phyloP scores from a whole-genome alignment of 2,329 filamentous ascomycete genomes.

The Chaetomium sp. region DNA sequence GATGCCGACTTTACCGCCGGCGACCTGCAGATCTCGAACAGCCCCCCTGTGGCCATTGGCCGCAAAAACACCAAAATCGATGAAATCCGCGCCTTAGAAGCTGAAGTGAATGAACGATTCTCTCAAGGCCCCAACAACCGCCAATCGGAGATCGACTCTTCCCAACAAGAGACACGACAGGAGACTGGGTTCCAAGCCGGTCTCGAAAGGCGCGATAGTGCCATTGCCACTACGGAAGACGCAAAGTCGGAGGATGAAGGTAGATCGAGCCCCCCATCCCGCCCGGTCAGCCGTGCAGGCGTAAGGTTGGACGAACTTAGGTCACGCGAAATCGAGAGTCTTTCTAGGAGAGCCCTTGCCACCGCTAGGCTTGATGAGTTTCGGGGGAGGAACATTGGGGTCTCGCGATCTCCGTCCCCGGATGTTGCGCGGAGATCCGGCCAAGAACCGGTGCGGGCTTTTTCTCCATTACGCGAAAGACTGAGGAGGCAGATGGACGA shows the following conservation, averaged over 20 bases:
- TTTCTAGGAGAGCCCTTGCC: constrained; percentile 43
- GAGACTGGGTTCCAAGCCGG: constrained; percentile 20
- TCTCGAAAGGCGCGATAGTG: not conserved
- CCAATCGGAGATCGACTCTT: no score
- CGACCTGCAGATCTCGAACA: constrained; percentile 50
- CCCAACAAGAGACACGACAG: no score
- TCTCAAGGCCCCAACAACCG: not conserved
- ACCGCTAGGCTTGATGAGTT: constrained; percentile 47
- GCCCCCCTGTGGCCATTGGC: constrained; percentile 43
- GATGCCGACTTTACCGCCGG: constrained; percentile 53
- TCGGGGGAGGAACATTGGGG: constrained; percentile 41
- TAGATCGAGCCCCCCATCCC: constrained; percentile 3
- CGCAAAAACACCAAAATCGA: constrained; percentile 32
- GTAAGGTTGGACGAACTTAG: constrained; percentile 46
- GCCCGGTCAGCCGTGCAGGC: constrained; percentile 27
- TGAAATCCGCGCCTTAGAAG: constrained; percentile 32
- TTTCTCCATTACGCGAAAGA: constrained; percentile 12
- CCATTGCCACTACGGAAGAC: constrained; percentile 11
- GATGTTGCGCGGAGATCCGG: constrained; percentile 30
- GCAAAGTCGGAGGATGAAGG: constrained; percentile 15
- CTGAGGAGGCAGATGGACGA: constrained; percentile 6
- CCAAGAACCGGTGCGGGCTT: constrained; percentile 23
- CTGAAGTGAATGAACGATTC: constrained; percentile 23
- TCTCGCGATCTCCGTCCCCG: constrained; percentile 38
- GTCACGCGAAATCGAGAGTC: constrained; percentile 35